These are phyloP conservation scores for Neurospora sp. DNA, from an alignment of 495 filamentous ascomycete species.

Conservation along the genomic window DNA sequence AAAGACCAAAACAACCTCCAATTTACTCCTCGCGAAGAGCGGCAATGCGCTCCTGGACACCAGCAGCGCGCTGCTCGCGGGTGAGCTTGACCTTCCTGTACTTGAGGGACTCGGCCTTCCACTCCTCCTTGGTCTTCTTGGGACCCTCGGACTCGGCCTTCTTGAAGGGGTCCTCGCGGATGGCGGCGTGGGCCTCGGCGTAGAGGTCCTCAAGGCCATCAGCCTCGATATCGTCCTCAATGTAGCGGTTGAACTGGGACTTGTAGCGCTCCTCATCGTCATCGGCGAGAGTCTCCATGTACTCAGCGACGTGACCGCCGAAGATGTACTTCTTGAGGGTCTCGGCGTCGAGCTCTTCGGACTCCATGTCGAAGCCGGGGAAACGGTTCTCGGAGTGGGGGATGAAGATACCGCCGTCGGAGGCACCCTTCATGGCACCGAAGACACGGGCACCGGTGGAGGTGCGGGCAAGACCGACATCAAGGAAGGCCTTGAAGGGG, in stretches of 20 bases:
- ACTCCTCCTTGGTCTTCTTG: slow-evolving; percentile 94
- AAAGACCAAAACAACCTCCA: slow-evolving; percentile 2
- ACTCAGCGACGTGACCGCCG: slow-evolving; percentile 95
- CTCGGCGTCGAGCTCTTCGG: slow-evolving; percentile 93
- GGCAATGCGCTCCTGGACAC: slow-evolving; percentile 82
- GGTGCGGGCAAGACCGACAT: slow-evolving; percentile 93
- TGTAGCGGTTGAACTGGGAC: slow-evolving; percentile 93
- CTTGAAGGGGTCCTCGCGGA: slow-evolving; percentile 97
- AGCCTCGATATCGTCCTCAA: slow-evolving; percentile 91
- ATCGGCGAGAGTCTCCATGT: slow-evolving; percentile 99
- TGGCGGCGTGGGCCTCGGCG: slow-evolving; percentile 85
- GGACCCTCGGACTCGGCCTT: slow-evolving; percentile 66
- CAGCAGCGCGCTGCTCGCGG: slow-evolving; percentile 65
- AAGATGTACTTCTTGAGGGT: slow-evolving; percentile 98
- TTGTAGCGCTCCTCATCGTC: slow-evolving; percentile 99
- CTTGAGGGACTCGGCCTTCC: slow-evolving; percentile 93
- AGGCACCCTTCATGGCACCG: slow-evolving; percentile 99
- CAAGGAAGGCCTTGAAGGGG: slow-evolving; percentile 97
- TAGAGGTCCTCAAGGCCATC: slow-evolving; percentile 97
- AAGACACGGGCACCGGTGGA: slow-evolving; percentile 98
- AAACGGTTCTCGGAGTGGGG: slow-evolving; percentile 99
- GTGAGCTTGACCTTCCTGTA: slow-evolving; percentile 65
- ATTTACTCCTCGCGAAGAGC: slow-evolving; percentile 45
- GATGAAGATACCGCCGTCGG: slow-evolving; percentile 91
- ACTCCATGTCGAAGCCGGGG: slow-evolving; percentile 95